phyloP scores from a whole-genome alignment of 352 stramenopile genomes.

The Pythium biforme region DNA sequence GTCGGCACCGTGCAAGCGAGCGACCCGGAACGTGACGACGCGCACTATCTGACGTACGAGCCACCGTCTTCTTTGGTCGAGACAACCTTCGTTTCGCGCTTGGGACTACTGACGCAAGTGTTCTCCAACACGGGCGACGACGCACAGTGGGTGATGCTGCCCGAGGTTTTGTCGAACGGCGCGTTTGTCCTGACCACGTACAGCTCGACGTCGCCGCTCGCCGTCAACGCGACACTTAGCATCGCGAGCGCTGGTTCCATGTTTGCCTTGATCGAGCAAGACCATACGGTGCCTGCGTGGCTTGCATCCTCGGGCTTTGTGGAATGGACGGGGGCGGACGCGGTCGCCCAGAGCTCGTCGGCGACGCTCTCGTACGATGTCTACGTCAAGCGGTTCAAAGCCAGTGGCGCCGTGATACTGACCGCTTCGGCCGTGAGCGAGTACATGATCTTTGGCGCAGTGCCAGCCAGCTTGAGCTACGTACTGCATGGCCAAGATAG shows the following conservation, averaged over 20 bases:
- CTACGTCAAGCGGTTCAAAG: conserved; percentile 18
- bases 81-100: neutral
- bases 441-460: conserved; percentile 21
- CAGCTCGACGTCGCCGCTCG: neutral
- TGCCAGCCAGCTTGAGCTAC: conserved; percentile 18
- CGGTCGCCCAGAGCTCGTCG: conserved; percentile 19
- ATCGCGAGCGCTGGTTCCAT: conserved; percentile 28
- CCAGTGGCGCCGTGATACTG: conserved; percentile 6
- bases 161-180: neutral
- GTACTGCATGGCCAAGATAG: conserved; percentile 14
- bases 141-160: conserved; percentile 25
- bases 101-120: conserved; percentile 5
- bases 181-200: conserved; percentile 19
- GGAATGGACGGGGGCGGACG: neutral
- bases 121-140: conserved; percentile 23
- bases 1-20: conserved; percentile 13
- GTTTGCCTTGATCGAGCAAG: conserved; percentile 27
- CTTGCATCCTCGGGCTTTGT: conserved; percentile 16
- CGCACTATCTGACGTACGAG: conserved; percentile 19
- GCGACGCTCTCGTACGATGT: conserved; percentile 21
- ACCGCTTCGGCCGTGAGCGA: conserved; percentile 1
- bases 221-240: conserved; percentile 10
- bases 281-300: conserved; percentile 18
- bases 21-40: conserved; percentile 30
- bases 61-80: neutral